Evolutionary conservation across 2,329 filamentous ascomycete species (phyloP), one percentile per base, ranked within the genome.

Genomic region (Beauveria pseudobassiana): DNA sequence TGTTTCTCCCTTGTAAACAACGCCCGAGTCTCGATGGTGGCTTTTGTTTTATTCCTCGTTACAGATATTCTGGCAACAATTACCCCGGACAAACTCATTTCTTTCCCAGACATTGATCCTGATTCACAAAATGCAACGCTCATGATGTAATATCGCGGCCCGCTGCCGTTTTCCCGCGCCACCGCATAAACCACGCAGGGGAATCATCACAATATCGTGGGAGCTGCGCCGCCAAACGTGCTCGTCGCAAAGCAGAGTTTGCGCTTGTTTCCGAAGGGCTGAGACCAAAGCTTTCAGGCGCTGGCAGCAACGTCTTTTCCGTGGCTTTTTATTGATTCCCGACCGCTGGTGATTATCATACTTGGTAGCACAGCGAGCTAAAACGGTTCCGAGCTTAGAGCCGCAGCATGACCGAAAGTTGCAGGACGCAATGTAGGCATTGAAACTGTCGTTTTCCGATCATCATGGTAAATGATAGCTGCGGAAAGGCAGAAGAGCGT

Each of bases 151-250:
- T 51, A 30, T 18, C 3, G 16, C 56, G 56, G 56, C 46, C 56
- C 56, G 56, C 46, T 59, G 46, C 56, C 56, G 56, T 10, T 26
- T 16, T 10, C 24, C 48, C 46, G n/a, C 46, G 42, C 53, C 40
- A 51, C 56, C 46, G 56, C 56, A 50, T 34, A 59, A 59, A 59
- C 56, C 46, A 43, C 56, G 56, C 56, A 59, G 34, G 12, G 22
- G 26, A 40, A 2, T 16, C 9, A 10, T 8, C 42, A 18, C 18
- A 14, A 18, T 5, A 18, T 14, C 18, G 26, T 34, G n/a, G 5
- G 12, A 24, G 20, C 55, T 49, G 43, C 30, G 14, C 30, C 14
- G 18, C 18, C 3, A 48, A 59, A 59, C 56, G 46, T 51, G 55
- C 55, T 58, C 55, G 28, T 26, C 3, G 22, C 30, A 30, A 26